A percentile compares a stretch with the other conserved stretches of the same genome.
These are phyloP conservation scores for Pythium plurisporium DNA, from an alignment of 352 stramenopile species.

Conservation along the genomic window DNA sequence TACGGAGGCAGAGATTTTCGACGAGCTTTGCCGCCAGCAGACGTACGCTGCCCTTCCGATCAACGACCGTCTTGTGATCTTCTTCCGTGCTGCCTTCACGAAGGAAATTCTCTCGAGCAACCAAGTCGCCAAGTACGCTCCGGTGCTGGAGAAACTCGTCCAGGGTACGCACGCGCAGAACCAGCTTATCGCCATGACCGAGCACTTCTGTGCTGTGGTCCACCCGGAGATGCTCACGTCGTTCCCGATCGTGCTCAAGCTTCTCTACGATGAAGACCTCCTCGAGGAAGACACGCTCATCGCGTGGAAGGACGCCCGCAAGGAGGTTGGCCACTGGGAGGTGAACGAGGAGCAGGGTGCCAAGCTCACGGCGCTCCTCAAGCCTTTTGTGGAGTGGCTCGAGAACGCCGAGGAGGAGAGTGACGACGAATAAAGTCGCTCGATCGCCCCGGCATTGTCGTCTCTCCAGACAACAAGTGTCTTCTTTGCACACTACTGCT, in stretches of 20 bases:
- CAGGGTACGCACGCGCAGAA: slow-evolving; percentile 88
- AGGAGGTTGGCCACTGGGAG: slow-evolving; percentile 84
- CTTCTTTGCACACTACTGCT: too few species aligned
- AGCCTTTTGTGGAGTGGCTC: slow-evolving; percentile 97
- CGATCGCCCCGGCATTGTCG: not conserved
- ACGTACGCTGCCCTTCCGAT: slow-evolving; percentile 88
- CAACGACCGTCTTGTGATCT: slow-evolving; percentile 93
- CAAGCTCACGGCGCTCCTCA: slow-evolving; percentile 81
- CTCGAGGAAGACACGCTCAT: slow-evolving; percentile 95
- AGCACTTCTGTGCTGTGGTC: slow-evolving; percentile 90
- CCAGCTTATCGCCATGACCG: slow-evolving; percentile 90
- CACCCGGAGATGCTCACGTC: slow-evolving; percentile 63
- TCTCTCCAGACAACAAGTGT: too few species aligned
- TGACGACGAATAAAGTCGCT: slow-evolving; percentile 49
- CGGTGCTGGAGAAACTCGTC: slow-evolving; percentile 82
- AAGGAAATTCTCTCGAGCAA: slow-evolving; percentile 90
- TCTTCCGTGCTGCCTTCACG: slow-evolving; percentile 87
- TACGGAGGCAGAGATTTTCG: slow-evolving; percentile 63
- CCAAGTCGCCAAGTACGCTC: slow-evolving; percentile 84
- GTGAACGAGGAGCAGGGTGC: slow-evolving; percentile 85
- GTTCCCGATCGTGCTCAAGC: slow-evolving; percentile 95
- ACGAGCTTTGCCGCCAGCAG: slow-evolving; percentile 92
- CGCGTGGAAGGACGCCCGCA: slow-evolving; percentile 86
- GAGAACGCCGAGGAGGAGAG: slow-evolving; percentile 94
- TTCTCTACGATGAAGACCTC: slow-evolving; percentile 96